Evolutionary conservation across 2,329 filamentous ascomycete genomes (phyloP), one percentile per base, ranked within the genome.

Genomic region (Clathrospora elynae): DNA sequence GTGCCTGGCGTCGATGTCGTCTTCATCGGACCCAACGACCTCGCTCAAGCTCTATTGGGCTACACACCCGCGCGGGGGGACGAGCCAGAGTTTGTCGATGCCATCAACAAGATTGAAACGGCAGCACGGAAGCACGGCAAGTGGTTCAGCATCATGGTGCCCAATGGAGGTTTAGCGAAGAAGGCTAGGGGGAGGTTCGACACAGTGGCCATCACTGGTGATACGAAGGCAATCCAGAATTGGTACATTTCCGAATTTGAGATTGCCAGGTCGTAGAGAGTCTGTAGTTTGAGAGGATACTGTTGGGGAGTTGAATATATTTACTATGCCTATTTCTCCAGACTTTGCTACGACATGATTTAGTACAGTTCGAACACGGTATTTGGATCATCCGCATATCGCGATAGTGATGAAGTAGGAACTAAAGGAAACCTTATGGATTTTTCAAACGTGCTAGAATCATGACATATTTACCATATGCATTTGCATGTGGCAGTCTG

Each of bases 11-110:
- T 86, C 14, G 84, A 87, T 48, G 77, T 83, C 4, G 68, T 86
- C 16, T 86, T 85, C 60, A 75, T 86, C 32, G 84, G 84, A 0
- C 83, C 84, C 2, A 86, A 85, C 59, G 83, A 86, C 57, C 73
- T 86, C 37, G 84, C 80, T 6, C 51, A 53, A 24, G 45, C 58
- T 3, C 43, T 85, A 1, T 80, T 88, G 25, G 74, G 84, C 14
- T 73, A 84, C 49, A 79, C 78, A 1, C 77, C 78, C 33, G 79
- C 86, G 55, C 67, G 64, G 16, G 74, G 74, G 0, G 71, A 77
- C 35, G 75, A 81, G 50, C 77, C 78, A 0, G 78, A 83, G 46
- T 75, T 88, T 46, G 71, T 80, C 20, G 72, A 73, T 22, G 84
- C 85, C 12, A 80, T 88, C 14, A 48, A 62, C 12, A 59, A 51